Conservation (phyloP, 345 rosid genomes). For the Boechera stricta region DNA sequence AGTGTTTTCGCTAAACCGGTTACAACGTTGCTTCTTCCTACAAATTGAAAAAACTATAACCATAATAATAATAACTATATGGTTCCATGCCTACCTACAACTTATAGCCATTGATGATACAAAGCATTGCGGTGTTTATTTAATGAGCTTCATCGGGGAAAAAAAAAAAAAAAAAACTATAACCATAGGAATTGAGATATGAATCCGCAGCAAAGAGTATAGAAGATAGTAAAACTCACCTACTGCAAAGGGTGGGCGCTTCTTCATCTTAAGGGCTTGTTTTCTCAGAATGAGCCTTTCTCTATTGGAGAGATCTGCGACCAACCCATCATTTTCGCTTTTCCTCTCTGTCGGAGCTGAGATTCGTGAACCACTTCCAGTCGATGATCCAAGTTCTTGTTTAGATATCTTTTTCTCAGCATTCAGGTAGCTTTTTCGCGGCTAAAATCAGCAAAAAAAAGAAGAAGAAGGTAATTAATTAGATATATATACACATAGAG, state of each 20-base stretch:
- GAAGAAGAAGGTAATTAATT: background rate
- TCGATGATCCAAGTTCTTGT: constrained; percentile 43
- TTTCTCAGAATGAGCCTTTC: constrained; percentile 87
- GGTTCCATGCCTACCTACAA: constrained; percentile 1
- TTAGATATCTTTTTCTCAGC: constrained; percentile 33
- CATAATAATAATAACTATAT: background rate
- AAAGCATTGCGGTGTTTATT: background rate
- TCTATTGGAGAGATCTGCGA: constrained; percentile 66
- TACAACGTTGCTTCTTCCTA: constrained; percentile 85
- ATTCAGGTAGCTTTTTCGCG: constrained; percentile 22
- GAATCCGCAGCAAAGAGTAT: constrained; percentile 22
- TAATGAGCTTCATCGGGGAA: background rate
- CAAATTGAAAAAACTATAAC: background rate
- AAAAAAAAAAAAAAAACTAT: background rate
- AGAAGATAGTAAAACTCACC: constrained; percentile 51
- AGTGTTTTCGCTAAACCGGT: constrained; percentile 80
- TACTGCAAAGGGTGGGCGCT: constrained; percentile 84
- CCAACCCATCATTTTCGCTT: constrained; percentile 41
- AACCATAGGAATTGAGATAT: background rate
- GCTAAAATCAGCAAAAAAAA: constrained; percentile 42
- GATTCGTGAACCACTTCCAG: constrained; percentile 36
- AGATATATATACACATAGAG: constrained; percentile 11
- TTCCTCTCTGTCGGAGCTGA: constrained; percentile 36
- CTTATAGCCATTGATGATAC: background rate
- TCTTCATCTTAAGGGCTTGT: constrained; percentile 87